Evolutionary conservation across 345 rosid genomes (phyloP).

Genomic region (Bretschneidera sinensis): DNA sequence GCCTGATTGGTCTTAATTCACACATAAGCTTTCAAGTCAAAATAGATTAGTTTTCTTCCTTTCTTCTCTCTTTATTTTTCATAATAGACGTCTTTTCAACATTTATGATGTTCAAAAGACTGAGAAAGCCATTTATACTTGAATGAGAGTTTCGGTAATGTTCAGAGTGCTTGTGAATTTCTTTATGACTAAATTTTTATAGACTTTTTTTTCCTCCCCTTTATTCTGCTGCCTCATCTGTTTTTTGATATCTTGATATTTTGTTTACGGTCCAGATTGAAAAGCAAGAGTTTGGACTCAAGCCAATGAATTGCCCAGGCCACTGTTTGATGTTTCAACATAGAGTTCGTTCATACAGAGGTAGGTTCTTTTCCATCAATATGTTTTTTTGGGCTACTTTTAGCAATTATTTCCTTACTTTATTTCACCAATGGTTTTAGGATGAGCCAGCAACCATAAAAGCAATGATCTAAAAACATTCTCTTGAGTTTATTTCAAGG

Average conservation of each 20-base stretch:
- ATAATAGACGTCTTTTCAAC: too few species aligned
- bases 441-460: neutral
- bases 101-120: neutral
- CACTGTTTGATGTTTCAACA: constrained; percentile 96
- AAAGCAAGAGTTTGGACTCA: constrained; percentile 92
- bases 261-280: constrained; percentile 55
- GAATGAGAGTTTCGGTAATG: neutral
- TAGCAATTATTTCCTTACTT: neutral
- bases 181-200: too few species aligned
- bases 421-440: neutral
- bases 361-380: constrained; percentile 23
- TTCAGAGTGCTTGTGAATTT: too few species aligned
- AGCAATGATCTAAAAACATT: neutral
- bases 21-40: neutral
- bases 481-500: neutral
- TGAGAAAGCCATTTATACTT: neutral
- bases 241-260: neutral
- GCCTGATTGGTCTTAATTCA: neutral
- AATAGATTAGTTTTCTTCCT: too few species aligned
- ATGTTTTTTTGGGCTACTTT: neutral
- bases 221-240: neutral
- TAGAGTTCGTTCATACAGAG: constrained; percentile 86
- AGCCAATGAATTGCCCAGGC: constrained; percentile 98
- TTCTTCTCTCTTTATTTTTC: neutral
- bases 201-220: too few species aligned